These are phyloP conservation scores for Clathrospora elynae DNA, from an alignment of 2,329 filamentous ascomycete genomes.

Conservation along the genomic window DNA sequence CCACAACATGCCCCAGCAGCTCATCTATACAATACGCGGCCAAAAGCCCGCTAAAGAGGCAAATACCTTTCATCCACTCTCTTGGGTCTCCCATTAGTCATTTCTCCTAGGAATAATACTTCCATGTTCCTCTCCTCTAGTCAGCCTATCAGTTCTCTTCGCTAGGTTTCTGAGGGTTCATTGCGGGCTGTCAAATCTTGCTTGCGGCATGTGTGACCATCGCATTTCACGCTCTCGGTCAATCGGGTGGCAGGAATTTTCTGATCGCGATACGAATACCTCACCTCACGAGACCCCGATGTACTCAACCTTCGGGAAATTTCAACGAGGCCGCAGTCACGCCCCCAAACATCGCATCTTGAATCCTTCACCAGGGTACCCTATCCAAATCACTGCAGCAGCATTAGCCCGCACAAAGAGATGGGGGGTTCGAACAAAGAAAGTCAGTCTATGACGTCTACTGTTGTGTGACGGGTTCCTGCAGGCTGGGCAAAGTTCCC, in stretches of 20 bases:
- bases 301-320: background rate
- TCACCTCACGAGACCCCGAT: background rate
- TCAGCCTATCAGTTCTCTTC: slow-evolving; percentile 4
- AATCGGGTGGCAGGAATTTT: slow-evolving; percentile 13
- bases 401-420: slow-evolving; percentile 9
- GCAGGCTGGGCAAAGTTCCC: slow-evolving; percentile 19
- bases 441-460: slow-evolving; percentile 12
- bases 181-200: slow-evolving; percentile 27
- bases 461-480: slow-evolving; percentile 23
- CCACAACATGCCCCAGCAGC: no score
- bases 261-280: slow-evolving; percentile 12
- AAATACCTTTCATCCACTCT: slow-evolving; percentile 25
- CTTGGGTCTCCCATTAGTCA: slow-evolving; percentile 20
- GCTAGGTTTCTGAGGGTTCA: slow-evolving; percentile 8
- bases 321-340: background rate
- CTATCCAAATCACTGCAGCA: slow-evolving; percentile 1
- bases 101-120: slow-evolving; percentile 18
- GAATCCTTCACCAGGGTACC: slow-evolving; percentile 2
- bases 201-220: slow-evolving; percentile 31
- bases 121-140: slow-evolving; percentile 1
- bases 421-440: slow-evolving; percentile 11
- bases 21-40: no score
- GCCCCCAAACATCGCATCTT: background rate
- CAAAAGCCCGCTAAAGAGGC: no score
- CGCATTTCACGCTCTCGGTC: slow-evolving; percentile 23